A percentile compares a stretch with the other conserved stretches of the same genome.
Conservation (phyloP, 2,329 filamentous ascomycete genomes). For the Pezicula carpinea region DNA sequence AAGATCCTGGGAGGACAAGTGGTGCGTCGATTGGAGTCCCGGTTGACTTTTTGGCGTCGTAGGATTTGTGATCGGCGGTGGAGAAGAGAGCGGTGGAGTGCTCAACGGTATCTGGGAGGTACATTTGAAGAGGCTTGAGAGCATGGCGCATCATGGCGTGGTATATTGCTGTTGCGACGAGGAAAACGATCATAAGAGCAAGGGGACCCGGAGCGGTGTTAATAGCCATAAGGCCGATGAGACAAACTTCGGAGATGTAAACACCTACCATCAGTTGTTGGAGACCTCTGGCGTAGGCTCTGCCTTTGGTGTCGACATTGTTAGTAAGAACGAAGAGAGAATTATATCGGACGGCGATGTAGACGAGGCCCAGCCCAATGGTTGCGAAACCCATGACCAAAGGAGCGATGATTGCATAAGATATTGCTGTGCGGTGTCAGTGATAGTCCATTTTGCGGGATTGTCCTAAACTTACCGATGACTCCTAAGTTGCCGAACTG, state of each 20-base stretch:
- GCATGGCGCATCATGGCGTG: conserved; percentile 69
- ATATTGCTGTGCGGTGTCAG: conserved; percentile 54
- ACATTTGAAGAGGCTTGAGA: conserved; percentile 68
- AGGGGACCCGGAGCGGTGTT: conserved; percentile 63
- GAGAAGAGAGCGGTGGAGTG: conserved; percentile 34
- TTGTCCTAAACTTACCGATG: conserved; percentile 52
- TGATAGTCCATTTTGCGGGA: neutral
- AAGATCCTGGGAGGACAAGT: conserved; percentile 14
- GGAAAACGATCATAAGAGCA: conserved; percentile 69
- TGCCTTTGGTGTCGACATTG: conserved; percentile 78
- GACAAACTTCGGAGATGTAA: conserved; percentile 76
- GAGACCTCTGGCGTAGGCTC: conserved; percentile 78
- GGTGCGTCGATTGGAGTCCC: conserved; percentile 23
- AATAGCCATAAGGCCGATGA: conserved; percentile 80
- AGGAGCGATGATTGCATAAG: conserved; percentile 81
- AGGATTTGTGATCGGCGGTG: conserved; percentile 12
- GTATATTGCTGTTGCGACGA: conserved; percentile 70
- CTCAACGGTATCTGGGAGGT: conserved; percentile 66
- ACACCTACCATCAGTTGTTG: conserved; percentile 81
- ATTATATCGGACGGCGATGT: conserved; percentile 85
- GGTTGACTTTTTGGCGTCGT: conserved; percentile 10
- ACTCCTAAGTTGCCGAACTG: conserved; percentile 76
- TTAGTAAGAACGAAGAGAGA: conserved; percentile 80
- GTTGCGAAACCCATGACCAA: conserved; percentile 79
- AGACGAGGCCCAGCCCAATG: conserved; percentile 73